Base-by-base conservation (phyloP, 192 early-diverging fungal genomes). In the Piromyces sp. region DNA sequence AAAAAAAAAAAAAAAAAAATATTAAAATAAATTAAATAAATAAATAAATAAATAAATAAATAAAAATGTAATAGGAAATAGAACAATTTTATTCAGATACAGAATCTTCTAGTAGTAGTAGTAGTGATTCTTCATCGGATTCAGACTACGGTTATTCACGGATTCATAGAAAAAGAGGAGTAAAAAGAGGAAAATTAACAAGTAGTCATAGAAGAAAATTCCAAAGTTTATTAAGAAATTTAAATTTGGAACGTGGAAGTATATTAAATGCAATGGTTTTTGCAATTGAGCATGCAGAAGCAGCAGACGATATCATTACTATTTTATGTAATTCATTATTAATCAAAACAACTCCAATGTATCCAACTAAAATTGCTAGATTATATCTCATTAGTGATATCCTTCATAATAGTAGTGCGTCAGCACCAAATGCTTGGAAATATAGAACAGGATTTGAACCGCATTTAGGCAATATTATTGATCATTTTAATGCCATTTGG, bases 371-470 rank as follows among this genome's bases (percentile, higher is more conserved):
- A 83, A 83, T 96, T 30, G 89, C 93, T 2, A 87, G 93, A 78
- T 86, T 98, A n/a, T 92, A 93, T 82, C 85, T 97, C 19, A 89
- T 97, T n/a, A 94, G 93, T 0, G 96, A 98, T 81, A 91, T 98
- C 30, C 88, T 98, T n/a, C 93, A 95, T 84, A 98, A 97, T 84
- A 91, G 93, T 82, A 88, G 92, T 79, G 89, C 93, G 22, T 89
- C 89, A 3, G 87, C 96, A 5, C 90, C 94, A n/a, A 94, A 94
- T 83, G 95, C 93, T 13, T 98, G 96, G 96, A 91, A 93, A 86
- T 93, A 93, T 81, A 87, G 96, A 38, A 88, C 87, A 26, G 87
- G 84, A 82, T 91, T 95, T 84, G 93, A 94, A 82, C 83, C 80
- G 15, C 86, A 87, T 28, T 84, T 96, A 26, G 85, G 85, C 13